These are phyloP conservation scores for Musa itinerans DNA, from an alignment of 176 grass and related monocot species.

Conservation along the genomic window DNA sequence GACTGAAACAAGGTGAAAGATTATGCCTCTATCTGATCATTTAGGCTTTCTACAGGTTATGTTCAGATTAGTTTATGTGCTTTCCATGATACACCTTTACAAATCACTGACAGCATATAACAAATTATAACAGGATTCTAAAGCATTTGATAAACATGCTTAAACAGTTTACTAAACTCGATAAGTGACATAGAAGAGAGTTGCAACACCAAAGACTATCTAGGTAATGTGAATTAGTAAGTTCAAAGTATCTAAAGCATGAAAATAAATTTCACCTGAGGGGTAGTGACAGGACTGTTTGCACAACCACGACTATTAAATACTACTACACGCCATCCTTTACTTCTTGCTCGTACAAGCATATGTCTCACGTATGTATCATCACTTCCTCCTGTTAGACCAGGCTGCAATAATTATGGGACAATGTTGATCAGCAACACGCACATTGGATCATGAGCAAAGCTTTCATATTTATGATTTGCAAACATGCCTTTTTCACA, in stretches of 20 bases:
- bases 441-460: neutral
- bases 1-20: neutral
- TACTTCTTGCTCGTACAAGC: constrained; percentile 80
- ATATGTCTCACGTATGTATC: constrained; percentile 98
- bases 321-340: constrained; percentile 76
- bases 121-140: neutral
- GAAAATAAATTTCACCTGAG: constrained; percentile 37
- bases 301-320: constrained; percentile 96
- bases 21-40: neutral
- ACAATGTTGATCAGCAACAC: constrained; percentile 3
- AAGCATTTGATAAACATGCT: neutral
- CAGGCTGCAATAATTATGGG: constrained; percentile 47
- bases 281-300: constrained; percentile 74
- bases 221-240: neutral
- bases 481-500: neutral
- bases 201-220: too few species aligned
- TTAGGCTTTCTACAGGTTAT: too few species aligned
- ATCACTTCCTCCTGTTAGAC: constrained; percentile 86
- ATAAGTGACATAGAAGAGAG: too few species aligned
- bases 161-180: neutral
- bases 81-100: too few species aligned
- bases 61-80: too few species aligned
- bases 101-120: too few species aligned
- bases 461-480: neutral
- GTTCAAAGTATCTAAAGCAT: neutral